A percentile compares a stretch with the other conserved stretches of the same genome.
phyloP scores from a whole-genome alignment of 164 flowering plant species.

The Tinospora cordifolia region DNA sequence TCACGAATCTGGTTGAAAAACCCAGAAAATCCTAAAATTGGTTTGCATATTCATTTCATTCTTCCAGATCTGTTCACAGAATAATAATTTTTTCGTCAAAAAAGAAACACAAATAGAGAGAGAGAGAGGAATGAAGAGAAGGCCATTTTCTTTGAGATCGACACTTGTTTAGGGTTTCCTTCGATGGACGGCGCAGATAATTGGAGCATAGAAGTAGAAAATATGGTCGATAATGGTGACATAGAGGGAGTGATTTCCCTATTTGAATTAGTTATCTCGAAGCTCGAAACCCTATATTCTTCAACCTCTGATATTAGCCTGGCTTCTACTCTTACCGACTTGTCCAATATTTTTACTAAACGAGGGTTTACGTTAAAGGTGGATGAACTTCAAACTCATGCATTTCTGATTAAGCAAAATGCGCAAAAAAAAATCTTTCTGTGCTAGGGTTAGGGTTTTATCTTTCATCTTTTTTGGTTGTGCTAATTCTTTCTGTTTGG shows the following conservation, averaged over 20 bases:
- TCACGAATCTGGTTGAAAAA: no score
- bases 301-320: constrained; percentile 23
- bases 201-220: constrained; percentile 59
- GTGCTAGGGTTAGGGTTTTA: constrained; percentile 16
- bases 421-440: constrained; percentile 6
- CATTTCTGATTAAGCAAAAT: constrained; percentile 32
- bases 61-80: no score
- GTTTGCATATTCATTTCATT: no score
- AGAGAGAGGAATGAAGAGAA: no score
- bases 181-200: constrained; percentile 21
- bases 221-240: constrained; percentile 44
- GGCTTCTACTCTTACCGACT: constrained; percentile 42
- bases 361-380: constrained; percentile 53
- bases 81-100: no score
- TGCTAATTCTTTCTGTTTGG: not conserved
- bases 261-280: constrained; percentile 36
- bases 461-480: constrained; percentile 2
- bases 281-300: constrained; percentile 21
- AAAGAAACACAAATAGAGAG: no score
- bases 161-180: not conserved
- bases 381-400: constrained; percentile 39
- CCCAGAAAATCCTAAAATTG: no score
- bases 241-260: constrained; percentile 41
- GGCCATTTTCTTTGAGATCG: not conserved
- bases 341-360: constrained; percentile 49